Base-by-base conservation (phyloP, 495 filamentous ascomycete genomes). In the Xylaria sp. region DNA sequence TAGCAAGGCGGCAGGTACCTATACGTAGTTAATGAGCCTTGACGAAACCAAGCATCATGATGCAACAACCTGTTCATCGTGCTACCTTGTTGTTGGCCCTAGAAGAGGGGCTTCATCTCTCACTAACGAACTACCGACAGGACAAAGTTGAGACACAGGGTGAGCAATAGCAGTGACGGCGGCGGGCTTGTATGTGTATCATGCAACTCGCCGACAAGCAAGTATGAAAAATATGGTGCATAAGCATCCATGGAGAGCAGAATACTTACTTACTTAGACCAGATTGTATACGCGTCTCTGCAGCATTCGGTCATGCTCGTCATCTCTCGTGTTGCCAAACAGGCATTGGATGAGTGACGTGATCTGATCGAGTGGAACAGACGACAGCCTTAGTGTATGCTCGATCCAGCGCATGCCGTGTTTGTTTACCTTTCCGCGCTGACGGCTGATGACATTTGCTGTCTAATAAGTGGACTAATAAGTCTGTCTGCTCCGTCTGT, bases 331-430 rank as follows among this genome's bases (percentile, higher is more conserved):
- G 64, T 67, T 43, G 76, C 75, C 70, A 61, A 70, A 73, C 66
- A 67, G 57, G 73, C 71, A 77, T 77, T 66, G 68, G 67, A 71
- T 69, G 68, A 70, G 68, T 70, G 44, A 62, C 75, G 69, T 73
- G 73, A 72, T 77, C 72, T 73, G 71, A 72, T 77, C 71, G 72
- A 68, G 64, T 55, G 46, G 31, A 67, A 67, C 31, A 41, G 61
- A 37, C 40, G 26, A 65, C 29, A 26, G 58, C 15, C 11, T 35
- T n/a, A n/a, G n/a, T 19, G 31, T 24, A 37, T 8, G 17, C 17
- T 35, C 43, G 24, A n/a, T n/a, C n/a, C 24, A 67, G n/a, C n/a
- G 11, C 40, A 44, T 69, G 59, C 67, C 61, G 58, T 65, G 50
- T 76, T 59, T 46, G 53, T 44, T 67, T 44, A 64, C 40, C 33